A percentile compares a stretch with the other conserved stretches of the same genome.
Conservation (phyloP, 1,284 basidiomycete genomes). For the Rhodotorula sp. region DNA sequence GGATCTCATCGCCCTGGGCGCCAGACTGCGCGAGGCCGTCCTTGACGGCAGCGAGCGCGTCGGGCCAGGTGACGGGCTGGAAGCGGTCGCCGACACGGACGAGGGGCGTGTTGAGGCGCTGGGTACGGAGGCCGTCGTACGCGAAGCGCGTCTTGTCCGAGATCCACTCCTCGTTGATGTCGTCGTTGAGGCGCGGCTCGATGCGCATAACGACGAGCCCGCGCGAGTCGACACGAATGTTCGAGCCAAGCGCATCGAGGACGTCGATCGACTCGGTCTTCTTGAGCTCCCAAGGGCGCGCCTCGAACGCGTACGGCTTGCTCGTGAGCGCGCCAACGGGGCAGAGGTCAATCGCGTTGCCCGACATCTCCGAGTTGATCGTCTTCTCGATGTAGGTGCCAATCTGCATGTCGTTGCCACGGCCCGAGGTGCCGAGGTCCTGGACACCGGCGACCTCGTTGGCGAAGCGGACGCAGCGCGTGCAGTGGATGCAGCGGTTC, state of each 20-base stretch:
- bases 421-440: slow-evolving; percentile 93
- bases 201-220: slow-evolving; percentile 97
- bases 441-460: slow-evolving; percentile 99
- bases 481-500: slow-evolving; percentile 99
- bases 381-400: slow-evolving; percentile 98
- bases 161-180: slow-evolving; percentile 99
- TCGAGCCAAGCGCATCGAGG: slow-evolving; percentile 96
- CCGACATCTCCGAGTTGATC: slow-evolving; percentile 96
- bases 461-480: slow-evolving; percentile 96
- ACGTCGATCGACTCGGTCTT: slow-evolving; percentile 97
- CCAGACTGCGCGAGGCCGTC: slow-evolving; percentile 77
- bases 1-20: slow-evolving; percentile 91
- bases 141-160: slow-evolving; percentile 98
- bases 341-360: slow-evolving; percentile 96
- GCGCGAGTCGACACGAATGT: slow-evolving; percentile 94
- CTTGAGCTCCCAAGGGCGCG: slow-evolving; percentile 98
- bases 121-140: slow-evolving; percentile 92
- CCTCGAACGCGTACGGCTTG: slow-evolving; percentile 97
- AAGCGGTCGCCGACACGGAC: slow-evolving; percentile 91
- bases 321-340: slow-evolving; percentile 96
- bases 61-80: slow-evolving; percentile 88
- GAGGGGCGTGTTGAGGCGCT: slow-evolving; percentile 89
- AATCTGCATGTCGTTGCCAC: slow-evolving; percentile 98
- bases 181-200: slow-evolving; percentile 93
- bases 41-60: slow-evolving; percentile 77